Base-by-base conservation (phyloP, 2,329 filamentous ascomycete species). In the Cladosporium sp. region DNA sequence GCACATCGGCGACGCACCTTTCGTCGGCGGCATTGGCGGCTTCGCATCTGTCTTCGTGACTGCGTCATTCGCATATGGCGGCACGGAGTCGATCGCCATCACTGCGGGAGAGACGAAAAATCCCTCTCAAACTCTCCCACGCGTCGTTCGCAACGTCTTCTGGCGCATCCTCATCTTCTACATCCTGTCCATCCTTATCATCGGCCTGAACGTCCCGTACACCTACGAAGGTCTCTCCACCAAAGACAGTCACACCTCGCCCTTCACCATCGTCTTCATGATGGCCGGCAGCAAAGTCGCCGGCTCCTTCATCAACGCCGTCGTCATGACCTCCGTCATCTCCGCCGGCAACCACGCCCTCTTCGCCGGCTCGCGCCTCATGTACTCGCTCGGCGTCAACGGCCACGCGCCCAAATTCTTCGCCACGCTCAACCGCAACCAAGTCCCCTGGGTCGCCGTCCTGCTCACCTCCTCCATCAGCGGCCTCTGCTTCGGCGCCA, bases 101-200 rank as follows among this genome's bases (percentile, higher is more conserved):
- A 89, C 88, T 0, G 87, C 87, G 0, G 87, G 87, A 52, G 88
- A 90, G 74, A 89, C 88, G 1, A 86, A 84, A 69, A 82, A 89
- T 69, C 88, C 88, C 0, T 81, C 84, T 21, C 83, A 82, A 68
- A 88, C 83, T 65, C 78, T 90, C 37, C 88, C 88, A 1, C 82
- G 82, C 3, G 88, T 89, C 2, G 85, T 89, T 55, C 86, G 86
- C 69, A 89, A 89, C 62, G 92, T 90, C 70, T 93, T 93, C 78
- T 93, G 86, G 81, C 90, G 91, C 62, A 93, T 93, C 76, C 79
- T 92, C 70, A 82, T 93, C 80, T 93, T 94, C 82, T 93, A 93
- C 81, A 84, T 88, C 72, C 78, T 92, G 65, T 88, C 86, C 29
- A 88, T 93, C 53, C 83, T 93, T 61, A 83, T 93, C 64, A 82